Base-by-base conservation (phyloP, 2,329 filamentous ascomycete genomes). In the Colletotrichum cordylinicola region DNA sequence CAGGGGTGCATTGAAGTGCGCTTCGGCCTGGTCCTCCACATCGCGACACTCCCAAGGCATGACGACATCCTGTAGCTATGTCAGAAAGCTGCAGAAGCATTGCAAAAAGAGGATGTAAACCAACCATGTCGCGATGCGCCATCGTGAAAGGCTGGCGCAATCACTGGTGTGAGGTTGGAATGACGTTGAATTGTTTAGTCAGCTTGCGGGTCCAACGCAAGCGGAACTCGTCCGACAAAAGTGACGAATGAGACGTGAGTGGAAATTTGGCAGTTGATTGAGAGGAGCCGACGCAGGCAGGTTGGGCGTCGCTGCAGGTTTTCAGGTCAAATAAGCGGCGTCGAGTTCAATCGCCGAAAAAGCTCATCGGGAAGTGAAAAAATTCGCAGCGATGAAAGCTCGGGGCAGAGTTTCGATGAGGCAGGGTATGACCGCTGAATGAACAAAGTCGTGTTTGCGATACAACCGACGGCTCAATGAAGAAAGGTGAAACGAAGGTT, bases 31-130 rank as follows among this genome's bases (percentile, higher is more conserved):
- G 35, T 91, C 88, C 75, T 88, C 85, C 78, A 87, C 88, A 78
- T 91, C 89, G 70, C 88, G 87, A 72, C 86, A 87, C 78, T 91
- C 89, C 86, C 86, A 88, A 6, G 89, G 86, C 64, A 83, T 48
- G 43, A 48, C 85, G 39, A 82, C 78, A 24, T 80, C 79, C 82
- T 86, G 64, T 3, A 29, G 48, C 4, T n/a, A 10, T 15, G 35
- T 78, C 27, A 78, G 72, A 7, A 48, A 12, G n/a, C 31, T n/a
- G 10, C n/a, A 43, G n/a, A 10, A 5, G 6, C 10, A 10, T 15
- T n/a, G 8, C 18, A 33, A 48, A 18, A 56, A 37, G 2, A 12
- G 24, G 16, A 12, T 13, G 18, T 16, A 29, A 31, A 73, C 73
- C n/a, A 10, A 75, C 74, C 33, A 65, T 29, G 18, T 75, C 70